Base-by-base conservation (phyloP, 345 rosid genomes). In the Mangifera indica region DNA sequence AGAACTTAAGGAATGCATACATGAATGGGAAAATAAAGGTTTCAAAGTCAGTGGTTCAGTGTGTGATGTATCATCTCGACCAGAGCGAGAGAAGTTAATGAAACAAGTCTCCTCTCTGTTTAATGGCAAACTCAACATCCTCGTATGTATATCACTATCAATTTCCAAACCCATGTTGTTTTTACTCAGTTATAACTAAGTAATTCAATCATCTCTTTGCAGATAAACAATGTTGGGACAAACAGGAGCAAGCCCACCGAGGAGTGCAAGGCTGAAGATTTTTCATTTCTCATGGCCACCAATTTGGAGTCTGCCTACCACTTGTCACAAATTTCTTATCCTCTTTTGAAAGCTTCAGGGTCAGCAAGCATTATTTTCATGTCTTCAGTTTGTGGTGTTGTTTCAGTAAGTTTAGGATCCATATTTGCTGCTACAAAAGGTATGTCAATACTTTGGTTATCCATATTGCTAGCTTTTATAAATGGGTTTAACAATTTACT, bases 171-270 rank as follows among this genome's bases (percentile, higher is more conserved):
- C n/a, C n/a, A n/a, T n/a, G n/a, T n/a, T n/a, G n/a, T n/a, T n/a
- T n/a, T n/a, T n/a, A n/a, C n/a, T n/a, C n/a, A n/a, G n/a, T n/a
- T n/a, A n/a, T n/a, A n/a, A n/a, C n/a, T n/a, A n/a, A n/a, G n/a
- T n/a, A n/a, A n/a, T n/a, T n/a, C n/a, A n/a, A n/a, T n/a, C n/a
- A n/a, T 2, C 18, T 4, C 26, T 18, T 32, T 53, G 25, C n/a
- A 87, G 92, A 73, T 85, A 1, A 90, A 88, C 72, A 88, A 86
- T 34, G 87, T 77, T 0, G 92, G 93, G 0, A 82, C 77, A 7
- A 63, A 46, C 18, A 72, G 65, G 17, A 0, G 26, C 22, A 88
- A 82, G 74, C 77, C 81, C 1, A 84, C 89, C 1, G 51, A 15
- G n/a, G 88, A 85, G 29, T 84, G 58, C 71, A 59, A 66, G 15